Percentiles rank a stretch among this genome's conserved stretches.
These are phyloP conservation scores for Barnettozyma sucrosica DNA, from an alignment of 805 yeast species.

Conservation along the genomic window DNA sequence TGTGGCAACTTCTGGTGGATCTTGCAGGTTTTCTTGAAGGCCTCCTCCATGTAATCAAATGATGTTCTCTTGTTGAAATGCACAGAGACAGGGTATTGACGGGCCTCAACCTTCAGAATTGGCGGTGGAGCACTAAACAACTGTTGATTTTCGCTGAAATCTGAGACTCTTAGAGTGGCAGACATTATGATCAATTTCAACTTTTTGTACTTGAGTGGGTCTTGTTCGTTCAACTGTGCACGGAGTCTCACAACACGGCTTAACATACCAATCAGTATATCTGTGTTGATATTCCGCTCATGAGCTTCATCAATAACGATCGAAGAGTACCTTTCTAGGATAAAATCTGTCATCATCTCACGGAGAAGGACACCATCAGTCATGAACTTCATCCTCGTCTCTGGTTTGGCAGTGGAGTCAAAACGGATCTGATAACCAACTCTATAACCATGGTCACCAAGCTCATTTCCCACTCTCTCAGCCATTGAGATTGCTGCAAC, in stretches of 20 bases:
- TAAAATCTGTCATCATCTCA: slow-evolving; percentile 87
- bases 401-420: slow-evolving; percentile 57
- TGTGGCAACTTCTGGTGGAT: slow-evolving; percentile 84
- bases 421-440: slow-evolving; percentile 84
- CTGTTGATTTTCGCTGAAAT: slow-evolving; percentile 75
- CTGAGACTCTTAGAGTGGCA: slow-evolving; percentile 91
- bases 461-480: slow-evolving; percentile 65
- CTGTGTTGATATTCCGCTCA: slow-evolving; percentile 94
- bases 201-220: slow-evolving; percentile 48
- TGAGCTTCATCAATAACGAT: slow-evolving; percentile 96
- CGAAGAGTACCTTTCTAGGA: slow-evolving; percentile 75
- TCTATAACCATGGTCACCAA: slow-evolving; percentile 62
- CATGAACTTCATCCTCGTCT: slow-evolving; percentile 81
- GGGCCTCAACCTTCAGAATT: slow-evolving; percentile 78
- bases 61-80: slow-evolving; percentile 84
- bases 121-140: slow-evolving; percentile 79
- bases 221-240: slow-evolving; percentile 40
- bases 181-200: slow-evolving; percentile 91
- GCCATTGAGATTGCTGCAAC: slow-evolving; percentile 95
- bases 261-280: slow-evolving; percentile 89
- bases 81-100: slow-evolving; percentile 89
- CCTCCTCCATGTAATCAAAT: slow-evolving; percentile 78
- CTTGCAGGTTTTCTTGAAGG: slow-evolving; percentile 76
- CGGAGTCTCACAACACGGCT: slow-evolving; percentile 80
- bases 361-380: slow-evolving; percentile 91